phyloP scores from a whole-genome alignment of 1,139 yeast species.

The Saccharomyces hybrid region DNA sequence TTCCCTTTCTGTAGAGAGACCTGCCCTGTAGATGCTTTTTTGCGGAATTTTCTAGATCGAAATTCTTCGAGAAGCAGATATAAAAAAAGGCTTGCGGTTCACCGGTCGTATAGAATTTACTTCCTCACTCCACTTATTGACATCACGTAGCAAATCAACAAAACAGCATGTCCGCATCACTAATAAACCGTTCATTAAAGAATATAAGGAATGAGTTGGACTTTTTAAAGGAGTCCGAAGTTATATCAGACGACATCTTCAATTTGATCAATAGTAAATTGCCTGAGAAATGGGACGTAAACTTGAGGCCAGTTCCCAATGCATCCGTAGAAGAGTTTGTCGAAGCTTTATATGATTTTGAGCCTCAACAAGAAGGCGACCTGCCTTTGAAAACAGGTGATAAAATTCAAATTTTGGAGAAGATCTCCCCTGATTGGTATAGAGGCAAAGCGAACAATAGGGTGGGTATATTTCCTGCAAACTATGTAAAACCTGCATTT shows the following conservation, averaged over 20 bases:
- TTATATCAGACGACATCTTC: constrained; percentile 53
- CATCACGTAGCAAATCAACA: not conserved
- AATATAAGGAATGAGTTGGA: constrained; percentile 68
- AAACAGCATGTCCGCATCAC: not conserved
- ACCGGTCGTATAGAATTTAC: not conserved
- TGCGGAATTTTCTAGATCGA: constrained; percentile 4
- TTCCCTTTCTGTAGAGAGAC: not conserved
- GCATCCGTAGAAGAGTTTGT: constrained; percentile 32
- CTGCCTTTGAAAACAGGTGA: constrained; percentile 55
- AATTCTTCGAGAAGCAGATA: not conserved
- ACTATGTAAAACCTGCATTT: constrained; percentile 48
- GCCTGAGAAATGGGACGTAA: constrained; percentile 49
- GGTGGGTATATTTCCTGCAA: constrained; percentile 78
- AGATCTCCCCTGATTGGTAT: constrained; percentile 81
- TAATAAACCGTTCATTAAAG: constrained; percentile 66
- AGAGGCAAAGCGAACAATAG: constrained; percentile 52
- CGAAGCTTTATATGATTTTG: constrained; percentile 62
- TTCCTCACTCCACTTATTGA: not conserved
- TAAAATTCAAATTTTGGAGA: constrained; percentile 57
- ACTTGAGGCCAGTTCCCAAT: not conserved
- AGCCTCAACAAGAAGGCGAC: constrained; percentile 60
- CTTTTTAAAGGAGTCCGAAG: constrained; percentile 68
- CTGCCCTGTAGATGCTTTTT: not conserved
- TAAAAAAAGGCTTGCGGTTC: constrained; percentile 42
- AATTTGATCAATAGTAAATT: constrained; percentile 45